Evolutionary conservation across 139 green algal species (phyloP).

Genomic region (Yamagishiella unicocca): DNA sequence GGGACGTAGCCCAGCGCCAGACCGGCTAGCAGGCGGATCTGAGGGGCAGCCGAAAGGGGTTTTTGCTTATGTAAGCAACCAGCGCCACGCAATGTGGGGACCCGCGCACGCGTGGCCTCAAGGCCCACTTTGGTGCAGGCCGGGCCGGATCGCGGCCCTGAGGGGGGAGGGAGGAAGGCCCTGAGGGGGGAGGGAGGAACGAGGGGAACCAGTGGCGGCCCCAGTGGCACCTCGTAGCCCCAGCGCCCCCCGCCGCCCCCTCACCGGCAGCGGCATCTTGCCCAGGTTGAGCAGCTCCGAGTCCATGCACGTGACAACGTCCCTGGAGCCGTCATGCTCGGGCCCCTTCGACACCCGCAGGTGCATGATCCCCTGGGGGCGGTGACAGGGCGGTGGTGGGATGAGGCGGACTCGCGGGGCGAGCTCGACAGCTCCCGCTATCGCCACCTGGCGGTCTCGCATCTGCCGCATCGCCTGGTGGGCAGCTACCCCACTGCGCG

Average conservation of each 20-base stretch:
- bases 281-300: background rate
- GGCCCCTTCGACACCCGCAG: conserved; percentile 22
- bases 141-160: too few species aligned
- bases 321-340: background rate
- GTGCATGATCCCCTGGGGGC: background rate
- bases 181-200: background rate
- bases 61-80: too few species aligned
- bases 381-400: too few species aligned
- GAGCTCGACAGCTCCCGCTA: too few species aligned
- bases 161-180: background rate
- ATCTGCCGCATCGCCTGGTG: background rate
- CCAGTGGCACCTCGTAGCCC: background rate
- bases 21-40: background rate
- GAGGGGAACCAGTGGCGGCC: background rate
- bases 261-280: conserved; percentile 20
- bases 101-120: too few species aligned
- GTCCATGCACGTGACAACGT: conserved; percentile 18
- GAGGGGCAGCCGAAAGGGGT: background rate
- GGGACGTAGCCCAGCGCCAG: background rate
- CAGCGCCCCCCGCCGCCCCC: background rate
- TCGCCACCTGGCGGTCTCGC: too few species aligned
- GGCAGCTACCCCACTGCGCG: too few species aligned
- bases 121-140: too few species aligned
- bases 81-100: too few species aligned
- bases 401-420: too few species aligned